These are phyloP conservation scores for Gracilaria gracilis DNA, from an alignment of 23 red algal species.

Conservation along the genomic window DNA sequence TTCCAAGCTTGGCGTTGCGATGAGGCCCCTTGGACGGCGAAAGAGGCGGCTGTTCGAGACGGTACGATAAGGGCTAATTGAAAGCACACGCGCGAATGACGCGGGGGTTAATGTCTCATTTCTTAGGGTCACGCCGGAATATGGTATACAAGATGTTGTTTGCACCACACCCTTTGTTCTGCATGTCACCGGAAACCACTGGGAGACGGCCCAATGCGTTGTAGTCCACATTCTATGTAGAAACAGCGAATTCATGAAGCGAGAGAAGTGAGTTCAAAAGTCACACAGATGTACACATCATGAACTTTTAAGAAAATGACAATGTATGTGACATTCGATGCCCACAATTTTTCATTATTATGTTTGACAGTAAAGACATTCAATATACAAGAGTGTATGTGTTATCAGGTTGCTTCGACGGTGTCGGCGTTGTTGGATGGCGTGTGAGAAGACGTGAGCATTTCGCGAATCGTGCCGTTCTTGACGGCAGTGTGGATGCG, in stretches of 20 bases:
- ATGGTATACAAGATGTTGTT: neutral
- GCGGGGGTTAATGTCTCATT: neutral
- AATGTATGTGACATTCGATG: neutral
- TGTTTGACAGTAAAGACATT: neutral
- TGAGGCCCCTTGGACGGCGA: neutral
- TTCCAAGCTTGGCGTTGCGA: neutral
- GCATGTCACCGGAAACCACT: neutral
- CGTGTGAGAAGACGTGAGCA: neutral
- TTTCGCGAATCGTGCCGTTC: slow-evolving; percentile 15
- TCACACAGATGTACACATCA: neutral
- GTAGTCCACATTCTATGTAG: neutral
- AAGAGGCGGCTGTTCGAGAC: neutral
- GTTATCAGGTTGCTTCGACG: neutral
- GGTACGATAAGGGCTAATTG: neutral
- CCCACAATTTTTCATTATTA: neutral
- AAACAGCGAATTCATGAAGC: neutral
- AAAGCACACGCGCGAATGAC: neutral
- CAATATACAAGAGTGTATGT: neutral
- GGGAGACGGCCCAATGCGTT: neutral
- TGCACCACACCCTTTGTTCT: neutral
- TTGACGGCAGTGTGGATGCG: slow-evolving; percentile 39
- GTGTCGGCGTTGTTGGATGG: neutral
- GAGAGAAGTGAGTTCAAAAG: neutral
- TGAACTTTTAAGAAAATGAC: neutral
- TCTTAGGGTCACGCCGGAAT: neutral